Evolutionary conservation across 139 green algal species (phyloP).

Genomic region (Chlorella sorokiniana): DNA sequence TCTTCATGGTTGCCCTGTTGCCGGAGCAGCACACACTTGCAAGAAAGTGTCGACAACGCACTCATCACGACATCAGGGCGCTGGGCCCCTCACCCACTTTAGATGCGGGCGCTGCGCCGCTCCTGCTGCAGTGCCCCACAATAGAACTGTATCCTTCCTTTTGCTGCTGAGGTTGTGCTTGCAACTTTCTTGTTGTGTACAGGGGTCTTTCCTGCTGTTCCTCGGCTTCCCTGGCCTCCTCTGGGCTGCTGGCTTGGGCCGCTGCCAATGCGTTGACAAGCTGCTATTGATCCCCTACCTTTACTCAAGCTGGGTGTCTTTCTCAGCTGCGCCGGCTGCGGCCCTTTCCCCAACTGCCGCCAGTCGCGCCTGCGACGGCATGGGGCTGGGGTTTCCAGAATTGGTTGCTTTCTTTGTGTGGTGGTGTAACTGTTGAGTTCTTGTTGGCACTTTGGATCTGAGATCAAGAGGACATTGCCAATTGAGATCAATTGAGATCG

Average conservation of each 20-base stretch:
- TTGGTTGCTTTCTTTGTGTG: not conserved
- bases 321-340: not conserved
- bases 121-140: too few species aligned
- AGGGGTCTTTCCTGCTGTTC: not conserved
- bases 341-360: not conserved
- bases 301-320: not conserved
- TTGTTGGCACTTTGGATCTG: not conserved
- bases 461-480: not conserved
- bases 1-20: not conserved
- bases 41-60: slow-evolving; percentile 19
- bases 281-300: too few species aligned
- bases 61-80: not conserved
- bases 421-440: not conserved
- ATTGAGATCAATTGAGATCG: not conserved
- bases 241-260: too few species aligned
- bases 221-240: not conserved
- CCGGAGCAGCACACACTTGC: slow-evolving; percentile 24
- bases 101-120: not conserved
- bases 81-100: not conserved
- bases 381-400: not conserved
- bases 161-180: not conserved
- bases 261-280: too few species aligned
- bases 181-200: not conserved
- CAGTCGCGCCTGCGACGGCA: not conserved
- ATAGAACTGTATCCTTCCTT: not conserved